A percentile compares a stretch with the other conserved stretches of the same genome.
phyloP scores from a whole-genome alignment of 2,329 filamentous ascomycete genomes.

The Colletotrichum orchidophilum region DNA sequence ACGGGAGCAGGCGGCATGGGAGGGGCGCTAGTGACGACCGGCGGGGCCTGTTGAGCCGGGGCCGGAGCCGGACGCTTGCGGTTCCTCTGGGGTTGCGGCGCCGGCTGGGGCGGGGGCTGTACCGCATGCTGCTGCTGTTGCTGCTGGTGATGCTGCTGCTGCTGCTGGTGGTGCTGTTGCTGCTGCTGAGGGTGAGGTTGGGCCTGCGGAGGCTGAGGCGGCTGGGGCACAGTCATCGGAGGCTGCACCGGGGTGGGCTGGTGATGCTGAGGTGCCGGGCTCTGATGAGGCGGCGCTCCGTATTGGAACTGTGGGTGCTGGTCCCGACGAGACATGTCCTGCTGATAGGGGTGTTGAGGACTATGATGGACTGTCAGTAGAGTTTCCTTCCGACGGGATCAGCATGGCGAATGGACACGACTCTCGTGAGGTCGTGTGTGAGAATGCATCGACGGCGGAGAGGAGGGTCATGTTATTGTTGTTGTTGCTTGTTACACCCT shows the following conservation, averaged over 20 bases:
- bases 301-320: constrained; percentile 56
- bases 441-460: constrained; percentile 3
- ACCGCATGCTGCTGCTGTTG: constrained; percentile 42
- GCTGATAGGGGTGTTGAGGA: constrained; percentile 57
- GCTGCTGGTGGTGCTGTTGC: constrained; percentile 44
- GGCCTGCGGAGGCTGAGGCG: constrained; percentile 45
- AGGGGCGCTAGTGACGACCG: constrained; percentile 41
- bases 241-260: constrained; percentile 51
- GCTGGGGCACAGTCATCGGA: constrained; percentile 54
- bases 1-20: constrained; percentile 43
- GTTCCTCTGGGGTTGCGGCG: constrained; percentile 43
- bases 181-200: constrained; percentile 41
- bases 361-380: constrained; percentile 42
- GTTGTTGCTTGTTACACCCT: constrained; percentile 31
- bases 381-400: constrained; percentile 21
- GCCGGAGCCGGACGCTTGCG: constrained; percentile 45
- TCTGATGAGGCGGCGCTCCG: constrained; percentile 48
- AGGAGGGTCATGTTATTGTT: constrained; percentile 19
- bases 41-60: constrained; percentile 46
- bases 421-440: neutral
- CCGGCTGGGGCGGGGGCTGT: constrained; percentile 47
- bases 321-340: constrained; percentile 59
- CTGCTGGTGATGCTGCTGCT: constrained; percentile 39
- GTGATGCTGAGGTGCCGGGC: constrained; percentile 49
- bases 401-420: neutral